Base-by-base conservation (phyloP, 495 filamentous ascomycete genomes). In the Monascus purpureus region DNA sequence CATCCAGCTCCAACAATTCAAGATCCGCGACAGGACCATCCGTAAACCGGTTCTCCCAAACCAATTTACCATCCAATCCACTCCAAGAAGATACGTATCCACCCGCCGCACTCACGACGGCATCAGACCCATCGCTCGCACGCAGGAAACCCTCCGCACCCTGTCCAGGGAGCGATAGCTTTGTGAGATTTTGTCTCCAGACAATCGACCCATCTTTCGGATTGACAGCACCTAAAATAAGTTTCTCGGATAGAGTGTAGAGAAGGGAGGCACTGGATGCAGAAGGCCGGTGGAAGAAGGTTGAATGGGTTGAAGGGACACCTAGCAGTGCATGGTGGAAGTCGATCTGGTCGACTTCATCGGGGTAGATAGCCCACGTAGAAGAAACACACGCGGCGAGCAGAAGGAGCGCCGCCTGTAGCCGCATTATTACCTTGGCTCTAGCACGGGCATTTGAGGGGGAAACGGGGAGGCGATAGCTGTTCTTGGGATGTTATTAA, bases 281-380 rank as follows among this genome's bases (percentile, higher is more conserved):
- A 35, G 75, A 69, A 8, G 90, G 92, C 37, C 75, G 75, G 58
- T 94, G 85, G 70, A 96, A 95, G 68, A 99, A 94, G 31, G 85
- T 93, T 23, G 83, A 82, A 26, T 80, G 70, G 51, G 69, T 59
- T 43, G 79, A 75, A 36, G 92, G 86, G 12, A 78, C 52, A 41
- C 90, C 90, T 43, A 96, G 61, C 24, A 96, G 75, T 32, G 80
- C 73, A 59, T 88, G 75, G 58, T 96, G 92, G 66, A 81, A 96
- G 60, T 99, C 90, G 52, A 85, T 70, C 47, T 82, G 72, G 61
- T 77, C 82, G 47, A 93, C 85, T 49, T 96, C 90, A 47, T 99
- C 90, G 31, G 70, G 62, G 61, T 80, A 93, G 40, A 96, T 77
- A 44, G 84, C 87, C 36, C 42, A 36, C 38, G 47, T 45, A 25